Evolutionary conservation across 2,329 filamentous ascomycete species (phyloP).

Genomic region (Rhinocladiella similis): DNA sequence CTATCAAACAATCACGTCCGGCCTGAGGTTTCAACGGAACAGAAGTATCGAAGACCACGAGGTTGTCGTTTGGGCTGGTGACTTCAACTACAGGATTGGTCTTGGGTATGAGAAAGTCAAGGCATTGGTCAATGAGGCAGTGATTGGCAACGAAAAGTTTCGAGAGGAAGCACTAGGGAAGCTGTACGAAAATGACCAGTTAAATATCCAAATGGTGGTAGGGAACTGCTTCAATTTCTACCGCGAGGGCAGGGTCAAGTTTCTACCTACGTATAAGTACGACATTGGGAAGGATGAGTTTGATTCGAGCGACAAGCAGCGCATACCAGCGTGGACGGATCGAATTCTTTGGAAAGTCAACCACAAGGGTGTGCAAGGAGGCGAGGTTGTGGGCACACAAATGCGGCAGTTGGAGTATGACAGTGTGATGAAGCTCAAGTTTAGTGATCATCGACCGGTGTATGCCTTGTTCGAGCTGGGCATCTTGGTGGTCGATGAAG

Average conservation of each 20-base stretch:
- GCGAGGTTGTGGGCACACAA: constrained; percentile 59
- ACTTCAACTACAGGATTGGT: constrained; percentile 98
- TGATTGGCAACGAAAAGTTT: constrained; percentile 84
- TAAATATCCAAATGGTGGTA: constrained; percentile 95
- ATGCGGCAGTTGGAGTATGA: constrained; percentile 82
- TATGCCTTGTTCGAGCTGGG: constrained; percentile 85
- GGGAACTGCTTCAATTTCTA: constrained; percentile 89
- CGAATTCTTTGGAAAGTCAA: constrained; percentile 73
- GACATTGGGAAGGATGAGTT: constrained; percentile 86
- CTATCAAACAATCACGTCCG: constrained; percentile 83
- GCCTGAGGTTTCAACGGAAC: constrained; percentile 87
- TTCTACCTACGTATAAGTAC: constrained; percentile 94
- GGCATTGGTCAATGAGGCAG: constrained; percentile 67
- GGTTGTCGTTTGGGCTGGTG: constrained; percentile 89
- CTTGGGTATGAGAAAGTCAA: constrained; percentile 76
- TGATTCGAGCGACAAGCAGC: constrained; percentile 87
- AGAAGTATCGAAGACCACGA: constrained; percentile 89
- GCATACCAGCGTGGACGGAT: constrained; percentile 97
- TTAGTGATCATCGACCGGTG: constrained; percentile 96
- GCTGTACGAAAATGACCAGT: constrained; percentile 47
- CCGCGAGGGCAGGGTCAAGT: constrained; percentile 82
- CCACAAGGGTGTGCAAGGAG: constrained; percentile 19
- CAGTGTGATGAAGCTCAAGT: constrained; percentile 76
- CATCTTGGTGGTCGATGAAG: constrained; percentile 78
- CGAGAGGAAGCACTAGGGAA: constrained; percentile 46